phyloP scores from a whole-genome alignment of 306 rosid species.

The Sicyos baderoa region DNA sequence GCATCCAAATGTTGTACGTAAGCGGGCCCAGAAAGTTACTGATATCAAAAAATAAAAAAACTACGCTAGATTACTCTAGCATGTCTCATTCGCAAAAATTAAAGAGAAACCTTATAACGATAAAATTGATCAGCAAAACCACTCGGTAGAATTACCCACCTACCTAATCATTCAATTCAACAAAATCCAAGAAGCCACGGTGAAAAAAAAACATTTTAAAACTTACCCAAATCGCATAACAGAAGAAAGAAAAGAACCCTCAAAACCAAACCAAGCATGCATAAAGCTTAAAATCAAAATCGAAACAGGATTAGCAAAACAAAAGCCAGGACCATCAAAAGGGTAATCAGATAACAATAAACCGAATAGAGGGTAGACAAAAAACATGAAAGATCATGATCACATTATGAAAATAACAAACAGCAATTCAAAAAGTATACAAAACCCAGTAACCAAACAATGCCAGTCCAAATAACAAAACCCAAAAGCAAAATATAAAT shows the following conservation, averaged over 20 bases:
- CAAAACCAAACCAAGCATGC: not conserved
- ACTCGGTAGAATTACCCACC: not conserved
- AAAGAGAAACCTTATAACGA: not conserved
- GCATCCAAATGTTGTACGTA: too few species aligned
- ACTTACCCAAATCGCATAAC: not conserved
- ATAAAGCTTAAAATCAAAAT: not conserved
- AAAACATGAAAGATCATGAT: not conserved
- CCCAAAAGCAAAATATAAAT: not conserved
- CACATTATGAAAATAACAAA: conserved; percentile 8
- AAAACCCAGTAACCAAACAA: not conserved
- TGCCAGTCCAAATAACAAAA: not conserved
- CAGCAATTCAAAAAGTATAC: not conserved
- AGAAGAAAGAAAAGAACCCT: too few species aligned
- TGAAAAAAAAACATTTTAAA: not conserved
- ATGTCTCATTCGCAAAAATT: not conserved
- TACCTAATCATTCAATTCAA: not conserved
- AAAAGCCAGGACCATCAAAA: not conserved
- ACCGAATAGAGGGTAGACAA: not conserved
- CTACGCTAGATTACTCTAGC: not conserved
- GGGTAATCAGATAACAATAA: not conserved
- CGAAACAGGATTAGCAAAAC: not conserved
- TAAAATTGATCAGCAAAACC: not conserved
- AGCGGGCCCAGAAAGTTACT: too few species aligned
- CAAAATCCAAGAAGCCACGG: not conserved
- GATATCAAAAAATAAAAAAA: too few species aligned